Evolutionary conservation across 495 filamentous ascomycete genomes (phyloP).

Genomic region (Friedmanniomyces simplex): DNA sequence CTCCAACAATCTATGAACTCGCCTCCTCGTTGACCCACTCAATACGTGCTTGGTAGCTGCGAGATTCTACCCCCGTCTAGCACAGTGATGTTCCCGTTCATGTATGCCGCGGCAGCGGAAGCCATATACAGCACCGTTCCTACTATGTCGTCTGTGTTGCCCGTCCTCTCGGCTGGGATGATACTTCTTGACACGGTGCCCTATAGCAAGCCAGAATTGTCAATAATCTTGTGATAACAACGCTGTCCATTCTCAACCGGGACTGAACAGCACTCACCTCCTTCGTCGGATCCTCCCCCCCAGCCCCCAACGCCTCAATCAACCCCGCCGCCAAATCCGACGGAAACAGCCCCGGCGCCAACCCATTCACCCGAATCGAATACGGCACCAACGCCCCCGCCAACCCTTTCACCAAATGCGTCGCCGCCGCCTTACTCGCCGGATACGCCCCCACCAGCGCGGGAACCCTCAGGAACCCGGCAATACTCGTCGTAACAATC

Average conservation of each 20-base stretch:
- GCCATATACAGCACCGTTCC: slow-evolving; percentile 32
- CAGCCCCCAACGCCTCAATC: slow-evolving; percentile 7
- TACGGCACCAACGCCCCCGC: slow-evolving; percentile 26
- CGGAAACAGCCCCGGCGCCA: slow-evolving; percentile 26
- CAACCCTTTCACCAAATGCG: slow-evolving; percentile 30
- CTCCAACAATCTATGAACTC: too few species aligned
- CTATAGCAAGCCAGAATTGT: slow-evolving; percentile 13
- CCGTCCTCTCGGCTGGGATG: slow-evolving; percentile 29
- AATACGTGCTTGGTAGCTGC: slow-evolving; percentile 26
- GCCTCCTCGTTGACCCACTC: background rate
- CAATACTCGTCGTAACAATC: slow-evolving; percentile 29
- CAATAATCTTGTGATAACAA: slow-evolving; percentile 2
- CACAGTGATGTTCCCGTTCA: slow-evolving; percentile 31
- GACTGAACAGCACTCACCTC: background rate
- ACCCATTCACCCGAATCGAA: slow-evolving; percentile 25
- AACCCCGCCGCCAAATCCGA: slow-evolving; percentile 25
- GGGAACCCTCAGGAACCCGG: slow-evolving; percentile 22
- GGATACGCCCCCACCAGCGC: slow-evolving; percentile 11
- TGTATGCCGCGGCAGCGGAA: slow-evolving; percentile 25
- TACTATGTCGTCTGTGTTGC: slow-evolving; percentile 30
- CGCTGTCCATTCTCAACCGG: too few species aligned
- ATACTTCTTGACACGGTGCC: slow-evolving; percentile 20
- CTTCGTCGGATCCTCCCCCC: background rate
- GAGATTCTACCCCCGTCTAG: slow-evolving; percentile 32
- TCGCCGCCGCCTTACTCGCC: slow-evolving; percentile 33